Conservation (phyloP, 768 basidiomycete genomes). For the Tylopilus vinaceipallidus region DNA sequence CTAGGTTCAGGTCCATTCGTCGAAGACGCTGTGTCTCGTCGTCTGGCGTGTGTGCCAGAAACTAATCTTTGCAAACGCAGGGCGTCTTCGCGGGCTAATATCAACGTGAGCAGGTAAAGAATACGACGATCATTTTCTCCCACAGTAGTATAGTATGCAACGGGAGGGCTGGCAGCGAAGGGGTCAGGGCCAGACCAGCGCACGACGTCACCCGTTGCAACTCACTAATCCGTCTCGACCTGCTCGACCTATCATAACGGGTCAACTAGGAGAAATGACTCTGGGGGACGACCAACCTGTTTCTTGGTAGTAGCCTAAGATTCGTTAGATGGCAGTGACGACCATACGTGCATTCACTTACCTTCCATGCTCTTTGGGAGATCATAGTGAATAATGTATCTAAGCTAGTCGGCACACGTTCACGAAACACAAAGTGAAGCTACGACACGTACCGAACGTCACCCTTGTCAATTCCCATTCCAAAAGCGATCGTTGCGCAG, state of each 20-base stretch:
- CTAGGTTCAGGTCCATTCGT: conserved; percentile 59
- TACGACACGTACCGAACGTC: conserved; percentile 55
- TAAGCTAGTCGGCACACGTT: conserved; percentile 15
- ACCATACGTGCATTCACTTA: conserved; percentile 21
- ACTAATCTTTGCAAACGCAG: conserved; percentile 54
- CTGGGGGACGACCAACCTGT: conserved; percentile 49
- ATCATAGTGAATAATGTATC: conserved; percentile 82
- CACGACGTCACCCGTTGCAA: no score
- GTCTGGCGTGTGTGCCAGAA: conserved; percentile 42
- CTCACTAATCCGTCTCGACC: conserved; percentile 74
- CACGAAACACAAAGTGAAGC: not conserved
- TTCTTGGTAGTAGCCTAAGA: conserved; percentile 80
- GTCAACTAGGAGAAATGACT: conserved; percentile 1
- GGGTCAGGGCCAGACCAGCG: no score
- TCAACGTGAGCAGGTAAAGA: not conserved
- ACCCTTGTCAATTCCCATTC: conserved; percentile 83
- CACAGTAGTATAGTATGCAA: conserved; percentile 82
- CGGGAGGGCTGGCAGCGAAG: conserved; percentile 59
- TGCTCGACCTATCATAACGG: conserved; percentile 56
- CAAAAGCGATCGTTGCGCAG: conserved; percentile 81
- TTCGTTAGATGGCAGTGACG: not conserved
- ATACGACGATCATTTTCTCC: conserved; percentile 14
- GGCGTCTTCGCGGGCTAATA: conserved; percentile 73
- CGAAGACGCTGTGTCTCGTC: conserved; percentile 40
- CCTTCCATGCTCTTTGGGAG: conserved; percentile 84